phyloP scores from a whole-genome alignment of 139 green algal species.

The Ettlia oleoabundans region DNA sequence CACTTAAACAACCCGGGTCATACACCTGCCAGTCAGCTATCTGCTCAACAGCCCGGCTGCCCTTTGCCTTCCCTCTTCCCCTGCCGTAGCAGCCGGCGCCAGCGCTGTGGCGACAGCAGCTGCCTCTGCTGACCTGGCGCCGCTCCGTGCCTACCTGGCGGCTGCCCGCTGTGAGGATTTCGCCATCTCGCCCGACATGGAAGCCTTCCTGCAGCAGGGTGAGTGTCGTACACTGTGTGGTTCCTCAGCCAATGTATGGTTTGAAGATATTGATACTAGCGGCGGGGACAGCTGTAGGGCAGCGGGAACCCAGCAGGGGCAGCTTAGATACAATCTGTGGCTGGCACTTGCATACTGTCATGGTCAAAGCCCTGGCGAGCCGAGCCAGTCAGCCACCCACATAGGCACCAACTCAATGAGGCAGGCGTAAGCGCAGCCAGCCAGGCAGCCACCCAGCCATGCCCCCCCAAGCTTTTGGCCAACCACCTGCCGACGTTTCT shows the following conservation, averaged over 20 bases:
- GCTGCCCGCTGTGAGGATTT: slow-evolving; percentile 38
- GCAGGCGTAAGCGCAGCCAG: background rate
- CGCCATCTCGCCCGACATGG: slow-evolving; percentile 27
- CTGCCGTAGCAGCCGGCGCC: slow-evolving; percentile 2
- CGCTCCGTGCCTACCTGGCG: slow-evolving; percentile 43
- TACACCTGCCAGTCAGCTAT: background rate
- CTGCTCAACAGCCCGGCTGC: background rate
- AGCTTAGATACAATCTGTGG: no score
- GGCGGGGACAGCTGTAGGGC: background rate
- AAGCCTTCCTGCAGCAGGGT: slow-evolving; percentile 27
- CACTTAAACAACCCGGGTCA: no score
- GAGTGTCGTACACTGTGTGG: background rate
- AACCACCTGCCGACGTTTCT: no score
- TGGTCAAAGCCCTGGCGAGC: no score
- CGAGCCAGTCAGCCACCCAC: no score
- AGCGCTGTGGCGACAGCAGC: background rate
- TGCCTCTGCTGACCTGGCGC: slow-evolving; percentile 30
- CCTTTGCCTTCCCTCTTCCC: background rate
- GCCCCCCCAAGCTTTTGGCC: background rate
- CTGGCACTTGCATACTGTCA: no score
- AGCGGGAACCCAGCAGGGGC: no score
- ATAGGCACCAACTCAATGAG: no score
- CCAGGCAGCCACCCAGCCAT: background rate
- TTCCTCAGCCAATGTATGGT: background rate
- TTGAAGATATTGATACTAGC: no score